Conservation (phyloP, 176 grass and related monocot genomes). For the Zoysia pacifica region DNA sequence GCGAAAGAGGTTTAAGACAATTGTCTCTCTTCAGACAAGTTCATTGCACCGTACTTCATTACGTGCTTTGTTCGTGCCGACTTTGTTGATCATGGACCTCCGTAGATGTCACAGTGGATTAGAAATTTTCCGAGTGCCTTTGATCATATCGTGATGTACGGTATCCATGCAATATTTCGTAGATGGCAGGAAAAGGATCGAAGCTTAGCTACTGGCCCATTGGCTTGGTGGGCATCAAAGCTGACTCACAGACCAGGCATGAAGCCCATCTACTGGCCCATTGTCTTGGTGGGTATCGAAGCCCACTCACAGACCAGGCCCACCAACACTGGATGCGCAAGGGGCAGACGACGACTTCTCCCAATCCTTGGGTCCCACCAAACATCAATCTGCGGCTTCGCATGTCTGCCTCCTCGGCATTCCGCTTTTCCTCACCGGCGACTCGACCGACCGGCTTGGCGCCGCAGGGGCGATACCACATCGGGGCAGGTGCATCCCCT, state of each 20-base stretch:
- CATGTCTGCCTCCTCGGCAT: not conserved
- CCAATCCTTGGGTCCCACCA: too few species aligned
- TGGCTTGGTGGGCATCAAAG: not conserved
- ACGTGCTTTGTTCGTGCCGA: not conserved
- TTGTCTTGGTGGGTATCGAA: not conserved
- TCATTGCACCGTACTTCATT: not conserved
- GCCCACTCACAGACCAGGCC: not conserved
- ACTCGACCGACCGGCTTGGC: not conserved
- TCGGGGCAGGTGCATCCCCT: conserved; percentile 22
- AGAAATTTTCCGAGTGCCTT: not conserved
- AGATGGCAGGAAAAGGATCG: not conserved
- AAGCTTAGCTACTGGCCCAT: too few species aligned
- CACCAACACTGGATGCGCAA: not conserved
- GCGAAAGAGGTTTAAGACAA: not conserved
- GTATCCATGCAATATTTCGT: not conserved
- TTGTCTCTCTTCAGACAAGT: not conserved
- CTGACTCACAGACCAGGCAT: not conserved
- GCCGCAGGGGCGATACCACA: not conserved
- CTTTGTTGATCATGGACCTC: not conserved
- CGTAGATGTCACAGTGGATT: not conserved
- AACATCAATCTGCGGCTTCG: not conserved
- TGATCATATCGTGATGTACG: not conserved
- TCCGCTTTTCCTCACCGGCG: not conserved
- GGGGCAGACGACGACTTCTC: too few species aligned
- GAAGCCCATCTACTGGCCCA: too few species aligned